phyloP scores from a whole-genome alignment of 2,329 filamentous ascomycete species.

The Cercospora sp. region DNA sequence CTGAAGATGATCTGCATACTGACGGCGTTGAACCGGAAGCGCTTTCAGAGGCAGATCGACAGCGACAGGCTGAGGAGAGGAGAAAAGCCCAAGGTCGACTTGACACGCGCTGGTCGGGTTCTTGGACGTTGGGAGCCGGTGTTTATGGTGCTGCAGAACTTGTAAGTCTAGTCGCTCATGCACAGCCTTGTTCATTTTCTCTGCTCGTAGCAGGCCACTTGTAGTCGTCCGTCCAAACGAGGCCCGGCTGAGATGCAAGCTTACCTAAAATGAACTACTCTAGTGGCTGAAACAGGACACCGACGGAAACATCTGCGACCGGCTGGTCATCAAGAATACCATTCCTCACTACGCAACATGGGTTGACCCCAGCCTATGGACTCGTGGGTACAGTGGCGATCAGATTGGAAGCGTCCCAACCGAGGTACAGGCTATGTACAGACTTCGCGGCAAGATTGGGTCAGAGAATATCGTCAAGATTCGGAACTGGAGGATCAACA shows the following conservation, averaged over 20 bases:
- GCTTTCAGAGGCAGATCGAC: background rate
- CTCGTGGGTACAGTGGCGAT: background rate
- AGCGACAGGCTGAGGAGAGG: background rate
- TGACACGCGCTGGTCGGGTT: background rate
- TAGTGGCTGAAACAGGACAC: conserved; percentile 12
- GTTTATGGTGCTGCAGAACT: background rate
- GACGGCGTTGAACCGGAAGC: background rate
- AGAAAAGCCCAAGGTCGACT: background rate
- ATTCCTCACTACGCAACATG: background rate
- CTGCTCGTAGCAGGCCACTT: background rate
- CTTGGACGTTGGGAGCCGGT: background rate
- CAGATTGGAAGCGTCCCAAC: background rate
- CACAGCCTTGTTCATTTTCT: background rate
- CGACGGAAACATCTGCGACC: conserved; percentile 8
- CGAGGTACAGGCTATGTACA: conserved; percentile 17
- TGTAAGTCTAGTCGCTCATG: background rate
- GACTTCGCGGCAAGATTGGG: conserved; percentile 8
- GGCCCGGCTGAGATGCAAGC: background rate
- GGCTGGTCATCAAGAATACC: conserved; percentile 11
- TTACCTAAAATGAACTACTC: background rate
- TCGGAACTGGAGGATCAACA: conserved; percentile 8
- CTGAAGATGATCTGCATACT: background rate
- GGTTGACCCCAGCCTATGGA: background rate
- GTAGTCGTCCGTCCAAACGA: background rate
- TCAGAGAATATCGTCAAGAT: conserved; percentile 9